Conservation (phyloP, 495 filamentous ascomycete genomes). For the Pyrenopolyporus hunteri region DNA sequence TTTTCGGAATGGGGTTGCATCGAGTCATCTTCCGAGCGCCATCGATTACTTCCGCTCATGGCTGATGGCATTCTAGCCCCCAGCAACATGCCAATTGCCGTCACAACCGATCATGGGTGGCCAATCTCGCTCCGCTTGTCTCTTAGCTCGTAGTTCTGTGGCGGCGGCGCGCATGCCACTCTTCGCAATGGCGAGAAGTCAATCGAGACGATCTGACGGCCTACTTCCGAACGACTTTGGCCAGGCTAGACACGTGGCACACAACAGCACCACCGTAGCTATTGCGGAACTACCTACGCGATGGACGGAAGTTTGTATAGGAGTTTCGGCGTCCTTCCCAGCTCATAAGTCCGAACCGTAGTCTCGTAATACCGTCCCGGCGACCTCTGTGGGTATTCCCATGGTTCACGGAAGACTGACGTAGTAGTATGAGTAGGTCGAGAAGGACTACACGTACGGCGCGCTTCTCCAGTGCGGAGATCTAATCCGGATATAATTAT, state of each 20-base stretch:
- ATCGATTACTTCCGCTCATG: constrained; percentile 19
- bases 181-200: not conserved
- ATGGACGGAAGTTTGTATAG: not conserved
- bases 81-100: constrained; percentile 28
- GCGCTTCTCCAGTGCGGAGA: constrained; percentile 9
- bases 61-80: constrained; percentile 11
- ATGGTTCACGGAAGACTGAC: not conserved
- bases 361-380: constrained; percentile 2
- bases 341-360: too few relatives aligned
- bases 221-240: constrained; percentile 13
- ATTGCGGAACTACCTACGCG: not conserved
- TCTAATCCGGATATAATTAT: constrained; percentile 7
- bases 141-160: not conserved
- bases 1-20: constrained; percentile 29
- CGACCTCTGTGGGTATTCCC: not conserved
- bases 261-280: constrained; percentile 9
- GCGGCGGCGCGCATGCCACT: not conserved
- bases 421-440: not conserved
- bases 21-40: constrained; percentile 27
- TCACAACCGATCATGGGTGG: constrained; percentile 8
- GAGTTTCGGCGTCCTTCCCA: constrained; percentile 13
- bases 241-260: not conserved
- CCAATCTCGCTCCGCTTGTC: constrained; percentile 23
- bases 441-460: not conserved
- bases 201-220: constrained; percentile 10